Conservation (phyloP, 495 filamentous ascomycete genomes). For the Penicillium canescens region DNA sequence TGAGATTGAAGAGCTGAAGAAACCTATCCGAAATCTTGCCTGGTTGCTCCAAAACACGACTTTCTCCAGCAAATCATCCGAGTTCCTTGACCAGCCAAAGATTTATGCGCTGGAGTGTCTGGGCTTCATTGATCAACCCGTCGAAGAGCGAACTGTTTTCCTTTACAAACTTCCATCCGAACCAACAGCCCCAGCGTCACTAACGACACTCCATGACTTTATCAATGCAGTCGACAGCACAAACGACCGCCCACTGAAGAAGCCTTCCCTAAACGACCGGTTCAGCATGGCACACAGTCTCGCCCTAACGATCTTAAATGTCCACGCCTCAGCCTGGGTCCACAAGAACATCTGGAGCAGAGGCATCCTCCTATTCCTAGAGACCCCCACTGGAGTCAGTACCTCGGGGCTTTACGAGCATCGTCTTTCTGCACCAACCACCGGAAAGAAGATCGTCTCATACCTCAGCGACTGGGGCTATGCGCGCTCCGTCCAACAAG, state of each 20-base stretch:
- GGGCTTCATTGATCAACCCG: slow-evolving; percentile 19
- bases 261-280: slow-evolving; percentile 18
- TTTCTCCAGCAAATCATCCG: slow-evolving; percentile 7
- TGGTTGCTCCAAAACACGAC: slow-evolving; percentile 24
- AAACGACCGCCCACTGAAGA: slow-evolving; percentile 12
- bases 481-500: slow-evolving; percentile 16
- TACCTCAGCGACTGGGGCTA: slow-evolving; percentile 26
- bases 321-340: slow-evolving; percentile 27
- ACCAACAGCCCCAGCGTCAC: background rate
- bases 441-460: slow-evolving; percentile 8
- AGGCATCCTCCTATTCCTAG: slow-evolving; percentile 24
- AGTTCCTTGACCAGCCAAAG: slow-evolving; percentile 14
- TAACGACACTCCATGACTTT: slow-evolving; percentile 20
- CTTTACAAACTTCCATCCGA: slow-evolving; percentile 18
- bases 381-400: slow-evolving; percentile 8
- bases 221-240: slow-evolving; percentile 16
- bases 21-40: slow-evolving; percentile 16
- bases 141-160: slow-evolving; percentile 15
- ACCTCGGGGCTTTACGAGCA: slow-evolving; percentile 5
- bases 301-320: slow-evolving; percentile 19
- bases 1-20: slow-evolving; percentile 14
- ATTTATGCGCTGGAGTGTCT: slow-evolving; percentile 22
- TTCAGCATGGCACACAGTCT: slow-evolving; percentile 25
- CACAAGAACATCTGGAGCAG: slow-evolving; percentile 31
- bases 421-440: background rate